Percentiles rank a stretch among this genome's conserved stretches.
These are phyloP conservation scores for Alternaria ventricosa DNA, from an alignment of 2,329 filamentous ascomycete genomes.

Conservation along the genomic window DNA sequence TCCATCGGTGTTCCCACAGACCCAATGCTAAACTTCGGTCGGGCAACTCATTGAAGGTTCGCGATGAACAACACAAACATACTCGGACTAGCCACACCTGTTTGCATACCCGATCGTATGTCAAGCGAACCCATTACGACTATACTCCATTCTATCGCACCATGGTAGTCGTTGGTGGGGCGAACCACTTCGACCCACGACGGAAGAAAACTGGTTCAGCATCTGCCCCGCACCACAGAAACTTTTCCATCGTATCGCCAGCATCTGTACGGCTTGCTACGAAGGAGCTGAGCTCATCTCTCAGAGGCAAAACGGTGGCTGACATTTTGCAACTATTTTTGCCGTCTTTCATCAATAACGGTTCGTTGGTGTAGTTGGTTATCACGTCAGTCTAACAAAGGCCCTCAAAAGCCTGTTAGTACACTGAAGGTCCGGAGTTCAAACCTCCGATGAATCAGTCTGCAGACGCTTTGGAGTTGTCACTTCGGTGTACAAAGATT, in stretches of 20 bases:
- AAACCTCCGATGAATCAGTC: conserved; percentile 16
- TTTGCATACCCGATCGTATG: background rate
- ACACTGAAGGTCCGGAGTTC: conserved; percentile 22
- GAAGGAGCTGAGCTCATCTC: background rate
- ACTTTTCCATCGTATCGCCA: background rate
- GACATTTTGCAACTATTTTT: background rate
- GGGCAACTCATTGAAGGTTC: background rate
- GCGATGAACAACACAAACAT: background rate
- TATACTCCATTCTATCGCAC: background rate
- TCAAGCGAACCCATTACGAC: background rate
- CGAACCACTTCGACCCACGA: background rate
- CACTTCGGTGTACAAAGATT: no score
- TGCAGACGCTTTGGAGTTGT: no score
- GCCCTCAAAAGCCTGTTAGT: conserved; percentile 1
- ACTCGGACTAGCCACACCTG: background rate
- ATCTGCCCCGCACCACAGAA: background rate
- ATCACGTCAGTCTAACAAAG: conserved; percentile 56
- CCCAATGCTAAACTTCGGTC: background rate
- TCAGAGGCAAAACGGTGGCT: background rate
- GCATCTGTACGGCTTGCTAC: background rate
- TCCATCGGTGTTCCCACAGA: no score
- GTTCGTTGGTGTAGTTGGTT: conserved; percentile 55
- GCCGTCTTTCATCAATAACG: conserved; percentile 4
- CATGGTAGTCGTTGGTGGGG: background rate
- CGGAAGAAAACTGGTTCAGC: background rate